Conservation (phyloP, 2,329 filamentous ascomycete genomes). For the Diaporthe capsici region DNA sequence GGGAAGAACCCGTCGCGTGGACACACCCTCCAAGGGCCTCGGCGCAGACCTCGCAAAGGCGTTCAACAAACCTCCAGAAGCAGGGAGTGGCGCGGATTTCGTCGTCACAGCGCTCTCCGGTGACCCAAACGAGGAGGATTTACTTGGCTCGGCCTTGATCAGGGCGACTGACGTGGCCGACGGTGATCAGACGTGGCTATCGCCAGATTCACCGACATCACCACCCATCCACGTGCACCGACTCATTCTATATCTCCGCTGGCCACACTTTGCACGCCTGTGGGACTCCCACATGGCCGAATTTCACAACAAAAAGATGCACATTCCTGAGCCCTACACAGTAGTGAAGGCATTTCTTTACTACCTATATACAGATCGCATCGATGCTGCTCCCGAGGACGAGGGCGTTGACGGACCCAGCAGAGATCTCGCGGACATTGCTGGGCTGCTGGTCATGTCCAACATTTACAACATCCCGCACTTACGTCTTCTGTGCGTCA, state of each 20-base stretch:
- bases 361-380: slow-evolving; percentile 97
- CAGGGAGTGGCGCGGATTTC: slow-evolving; percentile 91
- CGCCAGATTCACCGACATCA: slow-evolving; percentile 76
- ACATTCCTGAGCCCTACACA: slow-evolving; percentile 95
- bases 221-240: slow-evolving; percentile 94
- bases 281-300: slow-evolving; percentile 97
- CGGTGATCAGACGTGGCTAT: slow-evolving; percentile 68
- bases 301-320: slow-evolving; percentile 97
- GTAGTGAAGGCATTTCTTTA: slow-evolving; percentile 96
- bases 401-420: slow-evolving; percentile 75
- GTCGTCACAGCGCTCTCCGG: slow-evolving; percentile 90
- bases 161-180: slow-evolving; percentile 58
- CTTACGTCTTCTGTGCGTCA: slow-evolving; percentile 90
- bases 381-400: slow-evolving; percentile 68
- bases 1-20: slow-evolving; percentile 60
- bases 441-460: slow-evolving; percentile 95
- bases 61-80: slow-evolving; percentile 89
- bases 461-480: slow-evolving; percentile 98
- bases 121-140: slow-evolving; percentile 78
- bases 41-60: slow-evolving; percentile 88
- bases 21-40: slow-evolving; percentile 76
- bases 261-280: slow-evolving; percentile 95
- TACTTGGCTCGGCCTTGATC: slow-evolving; percentile 65
- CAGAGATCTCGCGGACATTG: slow-evolving; percentile 85
- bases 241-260: slow-evolving; percentile 92